Evolutionary conservation across 2,329 filamentous ascomycete species (phyloP), one percentile per base, ranked within the genome.

Genomic region (Ceratocystis cubensis): DNA sequence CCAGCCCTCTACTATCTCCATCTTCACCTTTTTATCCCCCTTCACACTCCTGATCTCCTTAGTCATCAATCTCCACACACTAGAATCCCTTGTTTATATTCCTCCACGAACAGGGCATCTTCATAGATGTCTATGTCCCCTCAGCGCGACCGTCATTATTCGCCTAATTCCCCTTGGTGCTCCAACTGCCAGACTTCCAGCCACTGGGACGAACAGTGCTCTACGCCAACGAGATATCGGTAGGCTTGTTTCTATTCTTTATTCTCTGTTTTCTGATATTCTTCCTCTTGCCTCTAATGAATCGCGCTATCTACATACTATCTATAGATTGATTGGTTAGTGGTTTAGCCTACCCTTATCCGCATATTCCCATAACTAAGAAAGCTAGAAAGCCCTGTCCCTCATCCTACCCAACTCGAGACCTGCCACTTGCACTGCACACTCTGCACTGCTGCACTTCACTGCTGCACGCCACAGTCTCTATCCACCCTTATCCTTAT

Each of bases 401-500:
- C 41, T 61, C 61, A 30, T 30, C 61, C 61, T n/a, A 25, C 20
- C 48, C 48, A 22, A 22, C 20, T 25, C 48, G 20, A 10, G 7
- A 10, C 48, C 48, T 25, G 25, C 48, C 25, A 22, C 20, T 20
- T 48, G 13, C n/a, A 53, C 48, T 50, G 15, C 20, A 20, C 45
- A 6, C 17, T 20, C 46, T 50, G 15, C 10, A 50, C 46, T 50
- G 46, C 17, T 20, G n/a, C 45, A 20, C 45, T 45, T 64, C 30
- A 30, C 28, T 61, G 57, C 57, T 61, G 25, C 33, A 62, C 44
- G 48, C 48, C 13, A 25, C 20, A 8, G 20, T 20, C 45, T 56
- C 64, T 28, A 28, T 41, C 46, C 64, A 65, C 28, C 53, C 53
- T 56, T 41, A 59, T 65, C 63, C 50, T 61, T 61, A 15, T 28